Evolutionary conservation across 306 rosid genomes (phyloP).

Genomic region (Elaeagnus macrophylla): DNA sequence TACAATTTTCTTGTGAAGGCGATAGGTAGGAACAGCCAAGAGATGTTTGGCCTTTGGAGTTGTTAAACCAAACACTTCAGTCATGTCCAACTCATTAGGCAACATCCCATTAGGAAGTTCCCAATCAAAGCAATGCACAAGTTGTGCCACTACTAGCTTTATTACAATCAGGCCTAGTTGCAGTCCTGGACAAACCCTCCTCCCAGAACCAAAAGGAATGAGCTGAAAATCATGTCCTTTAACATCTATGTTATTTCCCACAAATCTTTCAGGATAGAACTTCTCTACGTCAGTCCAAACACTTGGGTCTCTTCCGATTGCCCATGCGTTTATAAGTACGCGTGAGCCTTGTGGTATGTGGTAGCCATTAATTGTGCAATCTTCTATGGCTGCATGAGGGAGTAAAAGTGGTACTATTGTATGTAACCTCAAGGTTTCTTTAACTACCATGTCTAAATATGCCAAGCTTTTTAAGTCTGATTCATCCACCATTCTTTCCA

Average conservation of each 20-base stretch:
- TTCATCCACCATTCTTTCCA: too few relatives aligned
- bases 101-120: conserved; percentile 12
- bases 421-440: too few relatives aligned
- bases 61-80: conserved; percentile 29
- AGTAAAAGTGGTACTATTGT: too few relatives aligned
- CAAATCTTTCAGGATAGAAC: conserved; percentile 13
- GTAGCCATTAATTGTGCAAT: too few relatives aligned
- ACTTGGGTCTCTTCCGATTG: conserved; percentile 10
- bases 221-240: conserved; percentile 12
- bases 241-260: conserved; percentile 1
- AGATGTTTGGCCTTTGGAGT: conserved; percentile 24
- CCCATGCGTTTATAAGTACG: too few relatives aligned
- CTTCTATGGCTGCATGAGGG: too few relatives aligned
- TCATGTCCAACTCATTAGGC: conserved; percentile 8
- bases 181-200: conserved; percentile 36
- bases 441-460: too few relatives aligned
- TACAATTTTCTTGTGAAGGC: neutral
- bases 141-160: conserved; percentile 25
- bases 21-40: conserved; percentile 25
- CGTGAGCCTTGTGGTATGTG: too few relatives aligned
- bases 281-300: conserved; percentile 8
- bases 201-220: too few relatives aligned
- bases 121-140: conserved; percentile 23
- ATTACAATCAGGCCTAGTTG: conserved; percentile 27
- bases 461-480: too few relatives aligned